Evolutionary conservation across 768 basidiomycete species (phyloP).

Genomic region (Leccinum incarnatum): DNA sequence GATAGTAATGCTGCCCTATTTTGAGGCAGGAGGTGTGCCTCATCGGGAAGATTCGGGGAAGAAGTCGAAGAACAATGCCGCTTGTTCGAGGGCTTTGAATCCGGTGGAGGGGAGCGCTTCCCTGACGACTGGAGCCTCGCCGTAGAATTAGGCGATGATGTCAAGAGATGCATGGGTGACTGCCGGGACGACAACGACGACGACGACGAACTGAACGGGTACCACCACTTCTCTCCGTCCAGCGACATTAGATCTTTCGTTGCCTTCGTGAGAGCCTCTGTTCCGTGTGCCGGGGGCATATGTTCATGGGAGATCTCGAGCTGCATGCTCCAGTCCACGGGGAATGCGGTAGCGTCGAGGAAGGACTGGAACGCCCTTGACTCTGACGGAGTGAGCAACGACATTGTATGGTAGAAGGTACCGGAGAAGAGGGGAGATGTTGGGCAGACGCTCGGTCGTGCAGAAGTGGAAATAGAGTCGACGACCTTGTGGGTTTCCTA

Average conservation of each 20-base stretch:
- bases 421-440: neutral
- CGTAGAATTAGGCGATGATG: constrained; percentile 12
- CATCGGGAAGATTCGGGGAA: constrained; percentile 8
- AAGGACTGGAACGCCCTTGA: constrained; percentile 68
- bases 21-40: constrained; percentile 13
- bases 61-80: constrained; percentile 28
- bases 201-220: constrained; percentile 25
- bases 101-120: constrained; percentile 28
- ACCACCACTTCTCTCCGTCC: constrained; percentile 44
- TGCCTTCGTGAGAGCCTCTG: constrained; percentile 69
- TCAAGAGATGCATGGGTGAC: constrained; percentile 22
- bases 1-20: constrained; percentile 49
- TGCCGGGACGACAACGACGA: constrained; percentile 29
- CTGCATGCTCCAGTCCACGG: constrained; percentile 49
- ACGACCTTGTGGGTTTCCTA: constrained; percentile 18
- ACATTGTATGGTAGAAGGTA: constrained; percentile 36
- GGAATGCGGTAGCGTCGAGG: constrained; percentile 45
- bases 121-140: constrained; percentile 15
- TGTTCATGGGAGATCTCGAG: constrained; percentile 40
- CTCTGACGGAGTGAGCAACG: constrained; percentile 65
- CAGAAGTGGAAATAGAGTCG: constrained; percentile 9
- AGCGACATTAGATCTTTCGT: constrained; percentile 83
- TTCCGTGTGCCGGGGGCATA: constrained; percentile 50
- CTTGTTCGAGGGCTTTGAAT: constrained; percentile 30
- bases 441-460: neutral